phyloP scores from a whole-genome alignment of 768 basidiomycete species.

The Lactarius sp. region DNA sequence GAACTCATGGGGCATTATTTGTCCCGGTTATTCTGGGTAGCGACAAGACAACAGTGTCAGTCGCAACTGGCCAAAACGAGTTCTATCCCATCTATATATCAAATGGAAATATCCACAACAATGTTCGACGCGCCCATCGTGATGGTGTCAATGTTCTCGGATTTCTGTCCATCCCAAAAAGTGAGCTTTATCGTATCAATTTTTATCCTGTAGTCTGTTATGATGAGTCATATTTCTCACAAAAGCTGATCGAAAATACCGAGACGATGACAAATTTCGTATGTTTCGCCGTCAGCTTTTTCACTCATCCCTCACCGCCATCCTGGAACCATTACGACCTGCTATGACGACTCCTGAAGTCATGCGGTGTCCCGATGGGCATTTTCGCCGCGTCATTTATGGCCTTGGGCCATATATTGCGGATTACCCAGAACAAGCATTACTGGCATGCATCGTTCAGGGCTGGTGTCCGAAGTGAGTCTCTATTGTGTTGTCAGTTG shows the following conservation, averaged over 20 bases:
- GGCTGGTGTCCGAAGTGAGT: conserved; percentile 30
- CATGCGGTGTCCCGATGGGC: conserved; percentile 29
- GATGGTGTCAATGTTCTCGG: too few relatives aligned
- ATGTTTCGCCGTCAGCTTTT: conserved; percentile 27
- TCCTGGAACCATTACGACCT: conserved; percentile 3
- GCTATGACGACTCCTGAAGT: conserved; percentile 23
- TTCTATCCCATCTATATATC: too few relatives aligned
- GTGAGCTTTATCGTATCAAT: too few relatives aligned
- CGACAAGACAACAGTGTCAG: too few relatives aligned
- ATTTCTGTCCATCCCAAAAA: too few relatives aligned
- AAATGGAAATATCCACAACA: too few relatives aligned
- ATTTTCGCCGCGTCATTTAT: conserved; percentile 32
- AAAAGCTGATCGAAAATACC: neutral
- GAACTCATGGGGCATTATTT: too few relatives aligned
- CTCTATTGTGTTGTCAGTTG: too few relatives aligned
- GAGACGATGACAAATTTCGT: conserved; percentile 19
- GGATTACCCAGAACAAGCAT: conserved; percentile 31
- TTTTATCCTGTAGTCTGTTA: too few relatives aligned
- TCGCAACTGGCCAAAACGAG: too few relatives aligned
- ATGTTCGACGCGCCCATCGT: too few relatives aligned
- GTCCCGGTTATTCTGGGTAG: too few relatives aligned
- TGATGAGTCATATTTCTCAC: neutral
- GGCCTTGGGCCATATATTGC: conserved; percentile 37
- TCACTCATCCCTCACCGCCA: neutral
- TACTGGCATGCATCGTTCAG: conserved; percentile 32